phyloP scores from a whole-genome alignment of 208 protist species.

The Trypanosoma lewisi region DNA sequence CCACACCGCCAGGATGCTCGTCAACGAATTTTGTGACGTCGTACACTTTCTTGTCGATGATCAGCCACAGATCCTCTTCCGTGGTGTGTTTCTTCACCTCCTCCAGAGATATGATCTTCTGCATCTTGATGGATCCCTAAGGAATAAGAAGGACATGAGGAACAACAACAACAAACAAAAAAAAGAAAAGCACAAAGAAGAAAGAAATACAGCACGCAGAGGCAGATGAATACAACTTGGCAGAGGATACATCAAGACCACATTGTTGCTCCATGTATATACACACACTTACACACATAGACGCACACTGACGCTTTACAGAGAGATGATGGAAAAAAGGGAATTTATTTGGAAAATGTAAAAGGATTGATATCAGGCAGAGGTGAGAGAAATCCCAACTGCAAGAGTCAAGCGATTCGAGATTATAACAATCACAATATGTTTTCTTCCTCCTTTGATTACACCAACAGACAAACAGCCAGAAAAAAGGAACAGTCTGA shows the following conservation, averaged over 20 bases:
- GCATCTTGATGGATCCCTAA: slow-evolving; percentile 15
- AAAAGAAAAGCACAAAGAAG: slow-evolving; percentile 2
- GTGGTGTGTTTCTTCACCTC: slow-evolving; percentile 71
- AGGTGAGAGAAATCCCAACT: not conserved
- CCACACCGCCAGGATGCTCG: slow-evolving; percentile 87
- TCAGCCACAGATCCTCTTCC: slow-evolving; percentile 78
- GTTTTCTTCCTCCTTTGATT: not conserved
- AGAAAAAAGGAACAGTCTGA: not conserved
- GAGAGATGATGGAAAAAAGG: no score
- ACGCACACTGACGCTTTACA: no score
- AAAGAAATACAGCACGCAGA: not conserved
- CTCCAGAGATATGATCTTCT: slow-evolving; percentile 29
- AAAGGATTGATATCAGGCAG: no score
- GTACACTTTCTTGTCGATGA: slow-evolving; percentile 87
- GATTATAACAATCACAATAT: no score
- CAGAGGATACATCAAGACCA: no score
- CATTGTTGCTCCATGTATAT: no score
- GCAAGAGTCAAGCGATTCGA: not conserved
- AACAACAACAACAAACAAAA: slow-evolving; percentile 19
- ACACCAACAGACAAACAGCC: not conserved
- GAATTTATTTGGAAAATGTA: no score
- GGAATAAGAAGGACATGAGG: not conserved
- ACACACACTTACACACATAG: no score
- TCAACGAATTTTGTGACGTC: slow-evolving; percentile 84
- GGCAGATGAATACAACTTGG: not conserved